These are phyloP conservation scores for Hygrophoropsis aurantiaca DNA, from an alignment of 768 basidiomycete species.

Conservation along the genomic window DNA sequence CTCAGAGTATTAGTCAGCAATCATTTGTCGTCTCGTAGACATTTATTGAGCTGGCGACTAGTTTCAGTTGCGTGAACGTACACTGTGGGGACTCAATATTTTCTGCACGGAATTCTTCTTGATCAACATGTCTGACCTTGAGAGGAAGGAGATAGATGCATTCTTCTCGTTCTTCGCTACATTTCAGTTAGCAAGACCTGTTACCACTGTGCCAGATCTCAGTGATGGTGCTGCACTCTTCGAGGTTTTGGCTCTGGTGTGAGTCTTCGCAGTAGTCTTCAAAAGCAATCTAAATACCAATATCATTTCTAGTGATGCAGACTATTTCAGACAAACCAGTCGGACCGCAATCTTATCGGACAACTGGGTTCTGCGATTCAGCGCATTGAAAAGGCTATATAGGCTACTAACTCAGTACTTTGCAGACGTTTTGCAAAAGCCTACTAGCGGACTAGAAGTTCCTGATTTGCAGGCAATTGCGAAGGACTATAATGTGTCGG, in stretches of 20 bases:
- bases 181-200: conserved; percentile 65
- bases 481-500: conserved; percentile 64
- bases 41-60: not conserved
- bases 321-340: conserved; percentile 69
- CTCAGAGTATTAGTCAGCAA: too few relatives aligned
- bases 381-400: conserved; percentile 79
- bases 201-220: conserved; percentile 66
- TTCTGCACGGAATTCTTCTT: not conserved
- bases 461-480: conserved; percentile 87
- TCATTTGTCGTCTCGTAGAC: too few relatives aligned
- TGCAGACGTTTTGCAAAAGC: conserved; percentile 78
- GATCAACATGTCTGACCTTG: conserved; percentile 35
- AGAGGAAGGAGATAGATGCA: conserved; percentile 69
- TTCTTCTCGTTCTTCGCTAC: conserved; percentile 81
- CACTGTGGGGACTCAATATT: not conserved
- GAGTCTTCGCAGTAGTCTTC: conserved; percentile 27
- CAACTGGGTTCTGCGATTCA: conserved; percentile 89
- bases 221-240: conserved; percentile 78
- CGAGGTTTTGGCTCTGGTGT: conserved; percentile 77
- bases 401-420: conserved; percentile 89
- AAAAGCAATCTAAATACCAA: not conserved
- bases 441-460: conserved; percentile 74
- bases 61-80: not conserved
- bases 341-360: conserved; percentile 68
- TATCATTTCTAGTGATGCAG: conserved; percentile 56